A percentile compares a stretch with the other conserved stretches of the same genome.
Evolutionary conservation across 1,284 basidiomycete genomes (phyloP).

Genomic region (Cryptococcus jaspeensis): DNA sequence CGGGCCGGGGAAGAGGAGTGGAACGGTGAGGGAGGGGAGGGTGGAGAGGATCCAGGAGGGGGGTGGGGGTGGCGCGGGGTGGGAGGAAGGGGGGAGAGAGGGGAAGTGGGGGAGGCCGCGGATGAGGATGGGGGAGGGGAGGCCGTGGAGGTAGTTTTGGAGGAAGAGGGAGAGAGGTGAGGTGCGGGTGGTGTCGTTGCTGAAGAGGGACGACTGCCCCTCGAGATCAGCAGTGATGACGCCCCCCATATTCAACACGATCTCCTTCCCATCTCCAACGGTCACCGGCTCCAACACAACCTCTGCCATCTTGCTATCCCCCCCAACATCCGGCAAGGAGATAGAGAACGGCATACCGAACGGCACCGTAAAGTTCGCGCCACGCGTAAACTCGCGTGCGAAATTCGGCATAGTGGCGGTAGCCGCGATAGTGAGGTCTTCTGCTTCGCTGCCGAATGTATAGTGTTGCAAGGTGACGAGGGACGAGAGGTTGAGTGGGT

Average conservation of each 20-base stretch:
- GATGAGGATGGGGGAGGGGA: conserved; percentile 39
- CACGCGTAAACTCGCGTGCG: conserved; percentile 21
- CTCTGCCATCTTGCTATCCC: conserved; percentile 36
- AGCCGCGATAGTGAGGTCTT: conserved; percentile 33
- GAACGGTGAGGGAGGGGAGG: conserved; percentile 30
- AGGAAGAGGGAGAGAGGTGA: conserved; percentile 40
- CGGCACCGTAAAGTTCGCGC: conserved; percentile 30
- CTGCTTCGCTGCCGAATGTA: conserved; percentile 18
- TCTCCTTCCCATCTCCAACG: conserved; percentile 11
- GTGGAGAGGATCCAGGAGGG: conserved; percentile 38
- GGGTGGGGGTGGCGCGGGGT: conserved; percentile 9
- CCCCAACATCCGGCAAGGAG: conserved; percentile 21
- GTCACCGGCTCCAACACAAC: conserved; percentile 38
- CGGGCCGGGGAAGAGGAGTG: conserved; percentile 47
- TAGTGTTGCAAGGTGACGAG: conserved; percentile 43
- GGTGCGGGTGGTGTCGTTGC: not conserved
- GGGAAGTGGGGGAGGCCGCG: conserved; percentile 31
- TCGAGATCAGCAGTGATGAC: conserved; percentile 28
- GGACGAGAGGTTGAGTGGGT: conserved; percentile 36
- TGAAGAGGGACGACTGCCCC: not conserved
- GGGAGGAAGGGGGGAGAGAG: conserved; percentile 8
- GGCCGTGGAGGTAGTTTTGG: conserved; percentile 40
- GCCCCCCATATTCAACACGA: conserved; percentile 36
- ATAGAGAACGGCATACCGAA: conserved; percentile 46
- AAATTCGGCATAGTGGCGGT: conserved; percentile 36